Evolutionary conservation across 352 stramenopile species (phyloP), one percentile per base, ranked within the genome.

Genomic region (Phytophthora hybrid): DNA sequence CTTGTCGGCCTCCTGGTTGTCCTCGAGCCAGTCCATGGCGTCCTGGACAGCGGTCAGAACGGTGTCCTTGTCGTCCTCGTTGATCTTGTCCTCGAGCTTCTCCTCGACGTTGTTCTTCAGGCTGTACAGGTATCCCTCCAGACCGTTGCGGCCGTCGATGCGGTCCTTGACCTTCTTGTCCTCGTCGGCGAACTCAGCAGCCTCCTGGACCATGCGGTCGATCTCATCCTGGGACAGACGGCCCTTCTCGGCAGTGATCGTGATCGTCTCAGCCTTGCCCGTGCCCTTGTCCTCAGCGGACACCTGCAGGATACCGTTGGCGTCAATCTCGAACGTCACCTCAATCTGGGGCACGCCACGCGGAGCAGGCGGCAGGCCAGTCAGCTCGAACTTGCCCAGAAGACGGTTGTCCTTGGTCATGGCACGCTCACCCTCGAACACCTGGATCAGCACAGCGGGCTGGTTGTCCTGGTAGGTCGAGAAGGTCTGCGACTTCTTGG

Each of bases 351-450:
- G 98, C 41, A 99, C 96, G 72, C 98, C 98, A 88, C 98, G 97
- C 54, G 98, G 98, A 59, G 97, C 97, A 71, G 98, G 98, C 39
- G 98, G 98, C 74, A 99, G 97, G 69, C 97, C 97, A 46, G 87
- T 98, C 10, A 99, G 90, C 77, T 99, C 97, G 78, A 99, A 99
- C 87, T 99, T 99, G 86, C 98, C 98, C 62, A 99, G 90, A 54
- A 98, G 79, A 84, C 99, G 97, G 91, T 99, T 99, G 88, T 99
- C 97, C 86, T 99, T 99, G 62, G 97, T 99, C 97, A 99, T 99
- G 53, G 97, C 89, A 85, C 98, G 95, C 78, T 99, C 98, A 75
- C 98, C 98, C 85, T 99, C 97, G 74, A 98, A 99, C 34, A 99
- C 98, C 74, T 93, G 85, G 77, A 93, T 93, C 56, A 89, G 66